Evolutionary conservation across 257 asterid species (phyloP).

Genomic region (Rhazya stricta): DNA sequence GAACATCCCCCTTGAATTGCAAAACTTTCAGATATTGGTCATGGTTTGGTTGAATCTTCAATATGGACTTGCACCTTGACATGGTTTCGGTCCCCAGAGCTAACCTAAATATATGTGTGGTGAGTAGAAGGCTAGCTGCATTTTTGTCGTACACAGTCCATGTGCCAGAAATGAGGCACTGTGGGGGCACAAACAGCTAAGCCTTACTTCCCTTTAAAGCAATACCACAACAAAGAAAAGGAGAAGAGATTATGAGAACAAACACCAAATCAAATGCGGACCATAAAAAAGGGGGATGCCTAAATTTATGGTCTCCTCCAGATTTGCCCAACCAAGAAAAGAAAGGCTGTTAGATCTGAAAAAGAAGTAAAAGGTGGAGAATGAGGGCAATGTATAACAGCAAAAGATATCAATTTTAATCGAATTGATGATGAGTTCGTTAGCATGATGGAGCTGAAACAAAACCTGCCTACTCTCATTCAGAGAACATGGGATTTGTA

Average conservation of each 20-base stretch:
- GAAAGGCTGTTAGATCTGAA: constrained; percentile 15
- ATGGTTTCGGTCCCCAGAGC: not conserved
- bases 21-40: not conserved
- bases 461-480: constrained; percentile 27
- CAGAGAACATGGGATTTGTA: constrained; percentile 44
- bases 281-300: constrained; percentile 23
- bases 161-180: not conserved
- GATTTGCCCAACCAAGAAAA: constrained; percentile 17
- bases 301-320: constrained; percentile 10
- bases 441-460: constrained; percentile 12
- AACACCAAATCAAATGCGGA: constrained; percentile 23
- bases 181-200: constrained; percentile 39
- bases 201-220: constrained; percentile 34
- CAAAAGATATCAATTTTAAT: not conserved
- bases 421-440: not conserved
- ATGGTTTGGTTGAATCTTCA: no score
- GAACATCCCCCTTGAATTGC: not conserved
- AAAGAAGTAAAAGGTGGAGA: constrained; percentile 33
- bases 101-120: constrained; percentile 3
- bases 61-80: not conserved
- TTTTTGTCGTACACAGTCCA: not conserved
- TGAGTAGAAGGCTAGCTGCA: not conserved
- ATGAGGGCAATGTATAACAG: not conserved
- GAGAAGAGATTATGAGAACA: constrained; percentile 14
- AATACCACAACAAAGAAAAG: constrained; percentile 30